A percentile compares a stretch with the other conserved stretches of the same genome.
These are phyloP conservation scores for Nymphaea thermarum DNA, from an alignment of 164 flowering plant genomes.

Conservation along the genomic window DNA sequence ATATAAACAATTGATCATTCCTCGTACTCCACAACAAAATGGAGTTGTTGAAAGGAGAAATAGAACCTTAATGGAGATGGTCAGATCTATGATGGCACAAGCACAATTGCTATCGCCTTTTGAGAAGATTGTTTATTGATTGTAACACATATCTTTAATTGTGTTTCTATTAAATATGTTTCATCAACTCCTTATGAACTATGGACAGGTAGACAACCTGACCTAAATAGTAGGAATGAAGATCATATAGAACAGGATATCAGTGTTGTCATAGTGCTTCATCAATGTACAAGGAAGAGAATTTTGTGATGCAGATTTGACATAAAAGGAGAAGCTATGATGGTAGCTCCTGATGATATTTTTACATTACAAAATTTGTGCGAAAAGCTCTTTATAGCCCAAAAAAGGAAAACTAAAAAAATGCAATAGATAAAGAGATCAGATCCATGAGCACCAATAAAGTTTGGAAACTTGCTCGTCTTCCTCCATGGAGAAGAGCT, in stretches of 20 bases:
- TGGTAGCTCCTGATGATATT: background rate
- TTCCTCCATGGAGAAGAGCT: background rate
- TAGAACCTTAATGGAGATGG: background rate
- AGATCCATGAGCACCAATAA: background rate
- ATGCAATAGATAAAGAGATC: background rate
- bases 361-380: background rate
- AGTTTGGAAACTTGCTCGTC: background rate
- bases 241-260: too few relatives aligned
- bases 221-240: background rate
- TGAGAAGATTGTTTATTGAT: background rate
- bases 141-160: background rate
- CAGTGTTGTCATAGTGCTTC: too few relatives aligned
- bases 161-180: background rate
- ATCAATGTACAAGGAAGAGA: too few relatives aligned
- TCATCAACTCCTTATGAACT: background rate
- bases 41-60: background rate
- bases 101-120: background rate
- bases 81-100: conserved; percentile 1
- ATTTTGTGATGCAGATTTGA: background rate
- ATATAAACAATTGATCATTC: background rate
- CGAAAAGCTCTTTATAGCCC: background rate
- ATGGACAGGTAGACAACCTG: background rate
- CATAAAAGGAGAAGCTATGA: background rate
- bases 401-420: background rate
- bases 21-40: background rate